Conservation (phyloP, 495 filamentous ascomycete genomes). For the Penicillium atrosanguineum region DNA sequence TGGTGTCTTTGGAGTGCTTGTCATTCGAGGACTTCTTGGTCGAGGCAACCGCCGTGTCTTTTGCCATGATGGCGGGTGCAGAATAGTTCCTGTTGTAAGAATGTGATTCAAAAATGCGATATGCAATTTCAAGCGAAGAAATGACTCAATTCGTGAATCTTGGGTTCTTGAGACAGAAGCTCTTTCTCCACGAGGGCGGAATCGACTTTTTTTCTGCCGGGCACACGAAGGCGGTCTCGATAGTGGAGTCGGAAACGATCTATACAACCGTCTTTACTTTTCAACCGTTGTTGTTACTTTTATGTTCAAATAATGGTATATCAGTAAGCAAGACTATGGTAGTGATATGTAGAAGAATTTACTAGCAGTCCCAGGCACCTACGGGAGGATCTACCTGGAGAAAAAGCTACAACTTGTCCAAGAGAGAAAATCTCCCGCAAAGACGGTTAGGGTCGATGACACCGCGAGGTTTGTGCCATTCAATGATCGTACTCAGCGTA, state of each 20-base stretch:
- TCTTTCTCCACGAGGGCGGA: slow-evolving; percentile 3
- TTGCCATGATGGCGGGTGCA: slow-evolving; percentile 18
- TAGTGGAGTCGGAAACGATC: too few species aligned
- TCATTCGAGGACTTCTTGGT: slow-evolving; percentile 77
- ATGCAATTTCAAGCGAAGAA: neutral
- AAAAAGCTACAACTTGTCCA: too few species aligned
- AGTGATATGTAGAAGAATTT: too few species aligned
- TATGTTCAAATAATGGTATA: too few species aligned
- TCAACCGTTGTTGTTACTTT: too few species aligned
- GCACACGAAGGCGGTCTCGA: slow-evolving; percentile 5
- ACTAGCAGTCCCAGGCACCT: too few species aligned
- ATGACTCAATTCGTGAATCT: neutral
- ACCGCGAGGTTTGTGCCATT: too few species aligned
- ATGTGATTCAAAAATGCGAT: neutral
- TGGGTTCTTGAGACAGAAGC: neutral
- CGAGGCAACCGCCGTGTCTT: slow-evolving; percentile 47
- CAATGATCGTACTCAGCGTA: too few species aligned
- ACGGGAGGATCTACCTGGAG: too few species aligned
- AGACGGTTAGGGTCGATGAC: too few species aligned
- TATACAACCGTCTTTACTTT: neutral
- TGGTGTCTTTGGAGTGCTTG: slow-evolving; percentile 57
- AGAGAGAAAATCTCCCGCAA: too few species aligned
- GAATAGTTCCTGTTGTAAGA: neutral
- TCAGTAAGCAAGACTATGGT: too few species aligned
- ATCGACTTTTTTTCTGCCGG: slow-evolving; percentile 16